These are phyloP conservation scores for Cryptococcus sp. DNA, from an alignment of 1,284 basidiomycete genomes.

Conservation along the genomic window DNA sequence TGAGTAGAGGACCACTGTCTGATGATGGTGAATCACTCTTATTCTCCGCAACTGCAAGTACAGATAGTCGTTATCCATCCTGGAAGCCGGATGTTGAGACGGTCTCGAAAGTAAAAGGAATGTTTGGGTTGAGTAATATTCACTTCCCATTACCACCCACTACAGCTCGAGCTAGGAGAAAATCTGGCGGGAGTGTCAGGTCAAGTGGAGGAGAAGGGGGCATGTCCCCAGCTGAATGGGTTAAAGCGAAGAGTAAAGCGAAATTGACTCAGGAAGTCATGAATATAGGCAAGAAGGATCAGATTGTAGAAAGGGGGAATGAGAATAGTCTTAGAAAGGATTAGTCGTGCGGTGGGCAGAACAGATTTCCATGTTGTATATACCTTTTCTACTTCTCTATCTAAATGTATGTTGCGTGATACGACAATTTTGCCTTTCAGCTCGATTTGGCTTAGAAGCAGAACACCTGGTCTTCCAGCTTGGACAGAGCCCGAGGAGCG, in stretches of 20 bases:
- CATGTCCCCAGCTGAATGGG: neutral
- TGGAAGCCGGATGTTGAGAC: neutral
- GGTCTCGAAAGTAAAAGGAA: neutral
- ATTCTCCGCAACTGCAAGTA: neutral
- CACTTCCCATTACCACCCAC: neutral
- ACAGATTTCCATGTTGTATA: neutral
- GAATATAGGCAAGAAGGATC: neutral
- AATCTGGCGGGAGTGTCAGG: too few species aligned
- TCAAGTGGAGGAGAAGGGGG: neutral
- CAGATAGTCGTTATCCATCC: neutral
- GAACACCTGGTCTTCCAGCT: conserved; percentile 80
- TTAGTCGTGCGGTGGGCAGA: too few species aligned
- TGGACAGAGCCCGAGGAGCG: conserved; percentile 82
- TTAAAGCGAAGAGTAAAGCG: neutral
- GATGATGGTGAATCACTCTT: neutral
- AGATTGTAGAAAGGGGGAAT: neutral
- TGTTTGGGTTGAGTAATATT: neutral
- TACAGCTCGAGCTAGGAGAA: too few species aligned
- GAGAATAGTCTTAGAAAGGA: neutral
- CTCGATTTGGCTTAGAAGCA: conserved; percentile 32
- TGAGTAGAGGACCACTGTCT: neutral
- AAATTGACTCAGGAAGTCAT: neutral
- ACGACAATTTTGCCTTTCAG: neutral
- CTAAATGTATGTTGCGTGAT: neutral
- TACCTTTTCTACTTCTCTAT: neutral